phyloP scores from a whole-genome alignment of 1,284 basidiomycete species.

The Chalciporus sp. region DNA sequence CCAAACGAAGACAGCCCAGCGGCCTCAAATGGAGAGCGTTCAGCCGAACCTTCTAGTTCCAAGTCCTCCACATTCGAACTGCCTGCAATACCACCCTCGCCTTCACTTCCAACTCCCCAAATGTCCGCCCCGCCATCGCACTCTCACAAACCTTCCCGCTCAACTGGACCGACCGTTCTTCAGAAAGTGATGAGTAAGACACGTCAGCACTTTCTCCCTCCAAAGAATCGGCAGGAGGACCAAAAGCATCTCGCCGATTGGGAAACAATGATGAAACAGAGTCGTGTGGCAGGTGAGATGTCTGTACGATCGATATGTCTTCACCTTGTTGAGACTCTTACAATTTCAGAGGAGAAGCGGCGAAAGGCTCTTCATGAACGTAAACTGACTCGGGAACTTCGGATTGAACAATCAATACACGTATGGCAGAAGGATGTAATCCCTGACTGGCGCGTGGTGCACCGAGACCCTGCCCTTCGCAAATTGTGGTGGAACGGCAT shows the following conservation, averaged over 20 bases:
- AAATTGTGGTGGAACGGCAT: constrained; percentile 93
- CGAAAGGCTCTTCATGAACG: constrained; percentile 65
- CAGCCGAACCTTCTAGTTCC: constrained; percentile 3
- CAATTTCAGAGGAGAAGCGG: constrained; percentile 65
- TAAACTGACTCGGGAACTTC: constrained; percentile 64
- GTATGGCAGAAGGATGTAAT: constrained; percentile 82
- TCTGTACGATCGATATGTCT: not conserved
- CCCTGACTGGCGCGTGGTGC: constrained; percentile 81
- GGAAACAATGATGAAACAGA: constrained; percentile 90
- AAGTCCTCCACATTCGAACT: constrained; percentile 8
- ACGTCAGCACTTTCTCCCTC: constrained; percentile 81
- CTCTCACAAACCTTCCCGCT: constrained; percentile 50
- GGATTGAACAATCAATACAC: constrained; percentile 68
- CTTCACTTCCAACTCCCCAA: constrained; percentile 13
- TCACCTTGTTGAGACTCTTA: constrained; percentile 14
- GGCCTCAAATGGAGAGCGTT: not conserved
- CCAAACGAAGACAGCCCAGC: not conserved
- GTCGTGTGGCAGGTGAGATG: constrained; percentile 66
- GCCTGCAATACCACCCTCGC: constrained; percentile 10
- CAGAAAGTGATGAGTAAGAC: constrained; percentile 80
- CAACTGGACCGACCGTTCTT: constrained; percentile 64
- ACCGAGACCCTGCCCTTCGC: constrained; percentile 64
- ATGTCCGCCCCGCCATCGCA: constrained; percentile 7
- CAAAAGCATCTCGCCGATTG: constrained; percentile 85
- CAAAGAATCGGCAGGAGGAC: constrained; percentile 82